Evolutionary conservation across 2,329 filamentous ascomycete species (phyloP), one percentile per base, ranked within the genome.

Genomic region (Penicillium digitatum): DNA sequence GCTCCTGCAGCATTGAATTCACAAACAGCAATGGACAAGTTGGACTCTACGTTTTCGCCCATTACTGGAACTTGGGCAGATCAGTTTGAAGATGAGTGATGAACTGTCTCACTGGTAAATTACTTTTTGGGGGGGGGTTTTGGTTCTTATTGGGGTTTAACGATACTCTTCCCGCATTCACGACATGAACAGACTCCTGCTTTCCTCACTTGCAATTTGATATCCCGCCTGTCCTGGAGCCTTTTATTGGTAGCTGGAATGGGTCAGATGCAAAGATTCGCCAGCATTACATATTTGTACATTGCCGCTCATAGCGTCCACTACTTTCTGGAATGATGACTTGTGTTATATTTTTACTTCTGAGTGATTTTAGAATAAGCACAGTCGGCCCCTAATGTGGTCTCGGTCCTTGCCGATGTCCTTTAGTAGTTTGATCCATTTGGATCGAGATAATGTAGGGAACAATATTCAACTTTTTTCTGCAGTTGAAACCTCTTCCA

Each of bases 41-140:
- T 68, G 37, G 66, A 68, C 8, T 48, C 60, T 20, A 59, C 66
- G 2, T 59, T 70, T 51, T 70, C 69, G 5, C 68, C 69, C 0
- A 51, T 70, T 5, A 58, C 66, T 39, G 69, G 68, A 14, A 65
- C 63, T 38, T 72, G 69, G 69, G 69, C 69, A 7, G 69, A 72
- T 16, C 65, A 71, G 57, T 63, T 72, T 18, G 69, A 71, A 24
- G 62, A 66, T 38, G 52, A 52, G 38, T 48, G 38, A 52, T 27
- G 27, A 32, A 20, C 12, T 39, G 5, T 39, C 5, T 47, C 5
- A 18, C 27, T 48, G 11, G 31, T 9, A 46, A 27, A 16, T 18
- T 5, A 5, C 4, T 43, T 32, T 37, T 34, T 18, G 48, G 29
- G n/a, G n/a, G 14, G 14, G 1, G n/a, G n/a, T 44, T 27, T 40